Base-by-base conservation (phyloP, 2,329 filamentous ascomycete genomes). In the Hypoxylon sp. region DNA sequence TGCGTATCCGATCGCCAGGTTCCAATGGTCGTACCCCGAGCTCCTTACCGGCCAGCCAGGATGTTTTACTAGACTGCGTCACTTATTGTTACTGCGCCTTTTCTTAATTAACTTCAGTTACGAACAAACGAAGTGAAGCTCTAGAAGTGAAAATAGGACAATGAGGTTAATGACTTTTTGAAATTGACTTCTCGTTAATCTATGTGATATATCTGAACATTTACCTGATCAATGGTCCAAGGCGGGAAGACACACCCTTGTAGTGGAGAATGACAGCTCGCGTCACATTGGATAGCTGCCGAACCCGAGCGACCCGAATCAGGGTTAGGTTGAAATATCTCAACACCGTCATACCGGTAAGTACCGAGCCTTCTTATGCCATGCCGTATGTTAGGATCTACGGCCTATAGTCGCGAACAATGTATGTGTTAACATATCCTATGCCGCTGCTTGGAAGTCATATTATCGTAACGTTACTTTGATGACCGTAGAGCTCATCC, bases 401-500 rank as follows among this genome's bases (percentile, higher is more conserved):
- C 47, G 50, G 8, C n/a, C 26, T 37, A 48, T 46, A 26, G 50
- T 42, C 13, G 46, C 19, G 29, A 44, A 47, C n/a, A 44, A 39
- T 17, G 37, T 24, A 35, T 51, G 26, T 26, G 37, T 50, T 33
- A 26, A 39, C 14, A 31, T n/a, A 22, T 54, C 17, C 24, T 19
- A 8, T 35, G 31, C 13, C 19, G 37, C 31, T 35, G 33, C 31
- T 53, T 48, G 29, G 35, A 37, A 6, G 31, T 61, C 46, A 72
- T 54, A 70, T 14, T 58, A 67, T 71, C 51, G 69, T 72, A 62
- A 73, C 67, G 61, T 74, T 66, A 47, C 51, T 58, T 47, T 60
- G 59, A 11, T 66, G 52, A 33, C 71, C 61, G 39, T 74, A 67
- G 33, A 78, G 71, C 10, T 76, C 70, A 24, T 73, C 53, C 13